phyloP scores from a whole-genome alignment of 441 rosid species.

The Lepidium campestre region DNA sequence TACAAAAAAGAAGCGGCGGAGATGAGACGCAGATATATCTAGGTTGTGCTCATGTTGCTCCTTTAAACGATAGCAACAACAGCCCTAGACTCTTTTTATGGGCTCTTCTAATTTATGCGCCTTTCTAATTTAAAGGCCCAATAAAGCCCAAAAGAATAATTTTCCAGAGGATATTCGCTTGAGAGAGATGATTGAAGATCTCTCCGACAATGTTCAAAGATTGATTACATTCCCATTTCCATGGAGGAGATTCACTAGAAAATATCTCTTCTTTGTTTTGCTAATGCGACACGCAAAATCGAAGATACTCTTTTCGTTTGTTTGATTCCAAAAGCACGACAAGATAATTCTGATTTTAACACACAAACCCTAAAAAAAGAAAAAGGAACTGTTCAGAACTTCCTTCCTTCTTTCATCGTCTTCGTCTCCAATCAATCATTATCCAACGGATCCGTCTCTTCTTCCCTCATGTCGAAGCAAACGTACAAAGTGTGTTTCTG shows the following conservation, averaged over 20 bases:
- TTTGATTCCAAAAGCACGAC: background rate
- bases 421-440: conserved; percentile 3
- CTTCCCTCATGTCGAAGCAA: conserved; percentile 61
- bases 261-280: background rate
- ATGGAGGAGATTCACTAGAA: conserved; percentile 3
- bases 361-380: conserved; percentile 2
- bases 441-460: background rate
- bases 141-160: background rate
- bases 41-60: background rate
- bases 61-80: background rate
- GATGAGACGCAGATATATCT: background rate
- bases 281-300: conserved; percentile 2
- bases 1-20: conserved; percentile 14
- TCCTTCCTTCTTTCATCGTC: conserved; percentile 6
- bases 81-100: conserved; percentile 20
- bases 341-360: background rate
- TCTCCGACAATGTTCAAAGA: conserved; percentile 10
- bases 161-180: background rate
- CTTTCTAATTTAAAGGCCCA: background rate
- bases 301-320: background rate
- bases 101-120: background rate
- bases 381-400: background rate
- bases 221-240: background rate
- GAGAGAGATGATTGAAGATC: conserved; percentile 2
- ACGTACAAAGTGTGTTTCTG: conserved; percentile 82